Percentiles rank a stretch among this genome's conserved stretches.
Conservation (phyloP, 352 stramenopile species). For the Pythium rishiriense region DNA sequence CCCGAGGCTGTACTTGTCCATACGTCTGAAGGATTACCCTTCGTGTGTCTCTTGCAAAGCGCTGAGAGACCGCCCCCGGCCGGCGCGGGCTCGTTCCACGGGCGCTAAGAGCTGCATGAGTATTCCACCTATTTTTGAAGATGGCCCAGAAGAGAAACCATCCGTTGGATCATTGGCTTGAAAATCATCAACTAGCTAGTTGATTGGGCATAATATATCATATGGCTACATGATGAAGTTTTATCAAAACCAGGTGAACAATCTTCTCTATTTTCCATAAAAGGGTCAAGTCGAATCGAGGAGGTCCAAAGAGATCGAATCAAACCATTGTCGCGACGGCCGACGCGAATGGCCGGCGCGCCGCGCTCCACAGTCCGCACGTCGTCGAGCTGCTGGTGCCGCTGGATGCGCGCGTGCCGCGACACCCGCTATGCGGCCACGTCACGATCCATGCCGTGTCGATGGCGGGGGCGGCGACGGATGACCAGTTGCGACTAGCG, state of each 20-base stretch:
- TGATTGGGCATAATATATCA: too few species aligned
- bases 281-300: too few species aligned
- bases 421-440: neutral
- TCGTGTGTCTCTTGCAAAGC: neutral
- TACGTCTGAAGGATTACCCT: neutral
- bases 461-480: neutral
- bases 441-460: slow-evolving; percentile 4
- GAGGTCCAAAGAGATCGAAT: neutral
- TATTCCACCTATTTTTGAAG: slow-evolving; percentile 21
- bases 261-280: too few species aligned
- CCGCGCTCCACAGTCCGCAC: slow-evolving; percentile 1
- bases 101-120: slow-evolving; percentile 2
- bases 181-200: neutral
- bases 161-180: slow-evolving; percentile 7
- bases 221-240: neutral
- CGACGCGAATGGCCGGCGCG: neutral
- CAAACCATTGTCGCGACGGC: neutral
- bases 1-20: slow-evolving; percentile 11
- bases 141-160: neutral
- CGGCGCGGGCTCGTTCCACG: neutral
- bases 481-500: slow-evolving; percentile 3
- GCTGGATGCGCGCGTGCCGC: slow-evolving; percentile 7
- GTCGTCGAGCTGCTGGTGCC: slow-evolving; percentile 12
- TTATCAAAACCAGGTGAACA: too few species aligned
- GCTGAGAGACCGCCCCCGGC: neutral